Evolutionary conservation across 1,284 basidiomycete species (phyloP).

Genomic region (Anthracocystis panici-leucophaei): DNA sequence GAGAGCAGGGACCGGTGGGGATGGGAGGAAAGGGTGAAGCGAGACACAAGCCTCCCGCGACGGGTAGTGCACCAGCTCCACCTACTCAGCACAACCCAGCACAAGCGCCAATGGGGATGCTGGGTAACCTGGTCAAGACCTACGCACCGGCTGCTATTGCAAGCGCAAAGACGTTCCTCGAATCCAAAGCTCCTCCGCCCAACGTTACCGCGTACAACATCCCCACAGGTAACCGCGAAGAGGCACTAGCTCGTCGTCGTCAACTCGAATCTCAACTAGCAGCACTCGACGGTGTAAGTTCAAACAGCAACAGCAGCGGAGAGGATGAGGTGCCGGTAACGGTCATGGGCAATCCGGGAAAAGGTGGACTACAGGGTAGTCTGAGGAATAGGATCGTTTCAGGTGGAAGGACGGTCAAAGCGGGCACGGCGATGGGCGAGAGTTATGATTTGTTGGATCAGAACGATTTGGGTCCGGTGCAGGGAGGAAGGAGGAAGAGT

Average conservation of each 20-base stretch:
- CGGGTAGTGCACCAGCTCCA: conserved; percentile 10
- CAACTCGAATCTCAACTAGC: conserved; percentile 44
- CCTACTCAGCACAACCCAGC: conserved; percentile 48
- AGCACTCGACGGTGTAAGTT: conserved; percentile 27
- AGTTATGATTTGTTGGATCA: conserved; percentile 49
- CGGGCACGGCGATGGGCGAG: conserved; percentile 32
- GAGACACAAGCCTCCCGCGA: conserved; percentile 24
- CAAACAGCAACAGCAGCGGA: conserved; percentile 9
- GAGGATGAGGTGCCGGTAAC: conserved; percentile 24
- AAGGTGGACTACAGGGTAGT: conserved; percentile 13
- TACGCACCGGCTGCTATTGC: conserved; percentile 48
- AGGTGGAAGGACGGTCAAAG: conserved; percentile 19
- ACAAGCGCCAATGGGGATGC: conserved; percentile 27
- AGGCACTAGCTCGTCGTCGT: conserved; percentile 25
- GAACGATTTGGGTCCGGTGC: conserved; percentile 23
- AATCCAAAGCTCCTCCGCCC: conserved; percentile 28
- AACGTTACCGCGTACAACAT: conserved; percentile 23
- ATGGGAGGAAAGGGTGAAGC: conserved; percentile 16
- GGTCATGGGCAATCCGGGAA: conserved; percentile 19
- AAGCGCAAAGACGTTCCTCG: conserved; percentile 26
- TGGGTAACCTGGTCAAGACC: conserved; percentile 38
- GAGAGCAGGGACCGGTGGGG: neutral
- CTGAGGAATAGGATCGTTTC: conserved; percentile 18
- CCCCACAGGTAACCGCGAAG: conserved; percentile 15
- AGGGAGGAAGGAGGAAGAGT: conserved; percentile 4